A percentile compares a stretch with the other conserved stretches of the same genome.
These are phyloP conservation scores for Thelephora ganbajun DNA, from an alignment of 768 basidiomycete species.

Conservation along the genomic window DNA sequence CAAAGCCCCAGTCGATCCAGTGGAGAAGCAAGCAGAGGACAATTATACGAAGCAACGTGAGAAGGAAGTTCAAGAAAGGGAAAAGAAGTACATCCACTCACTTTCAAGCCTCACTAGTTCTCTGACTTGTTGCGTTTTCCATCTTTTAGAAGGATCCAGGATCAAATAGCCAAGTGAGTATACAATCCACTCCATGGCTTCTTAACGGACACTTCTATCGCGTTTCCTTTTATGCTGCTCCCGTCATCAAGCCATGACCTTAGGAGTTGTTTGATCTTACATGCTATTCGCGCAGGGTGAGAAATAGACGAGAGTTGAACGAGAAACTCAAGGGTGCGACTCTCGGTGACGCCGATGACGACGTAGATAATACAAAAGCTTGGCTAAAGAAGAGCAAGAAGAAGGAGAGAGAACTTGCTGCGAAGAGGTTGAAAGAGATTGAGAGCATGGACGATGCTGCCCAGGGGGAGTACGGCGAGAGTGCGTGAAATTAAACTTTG, in stretches of 20 bases:
- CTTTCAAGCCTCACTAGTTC: constrained; percentile 9
- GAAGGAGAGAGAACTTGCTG: constrained; percentile 77
- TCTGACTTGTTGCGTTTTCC: constrained; percentile 14
- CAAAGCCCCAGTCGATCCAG: constrained; percentile 49
- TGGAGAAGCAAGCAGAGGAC: constrained; percentile 73
- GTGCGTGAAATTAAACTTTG: constrained; percentile 28
- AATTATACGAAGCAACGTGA: constrained; percentile 73
- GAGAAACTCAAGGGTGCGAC: constrained; percentile 85
- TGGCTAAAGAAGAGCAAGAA: constrained; percentile 93
- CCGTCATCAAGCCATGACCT: not conserved
- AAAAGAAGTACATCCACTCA: constrained; percentile 47
- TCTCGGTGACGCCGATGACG: constrained; percentile 75
- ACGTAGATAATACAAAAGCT: constrained; percentile 64
- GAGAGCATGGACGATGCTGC: constrained; percentile 73
- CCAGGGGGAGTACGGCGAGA: constrained; percentile 73
- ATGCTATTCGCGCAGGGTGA: constrained; percentile 44
- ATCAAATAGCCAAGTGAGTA: constrained; percentile 83
- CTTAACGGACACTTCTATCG: constrained; percentile 16
- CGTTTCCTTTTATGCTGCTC: constrained; percentile 13
- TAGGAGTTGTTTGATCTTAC: constrained; percentile 19
- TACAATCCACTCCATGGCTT: constrained; percentile 1
- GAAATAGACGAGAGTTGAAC: constrained; percentile 87
- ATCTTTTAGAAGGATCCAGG: constrained; percentile 44
- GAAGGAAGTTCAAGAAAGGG: constrained; percentile 51
- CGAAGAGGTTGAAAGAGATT: constrained; percentile 68